These are phyloP conservation scores for Dactylella cylindrospora DNA, from an alignment of 2,329 filamentous ascomycete genomes.

Conservation along the genomic window DNA sequence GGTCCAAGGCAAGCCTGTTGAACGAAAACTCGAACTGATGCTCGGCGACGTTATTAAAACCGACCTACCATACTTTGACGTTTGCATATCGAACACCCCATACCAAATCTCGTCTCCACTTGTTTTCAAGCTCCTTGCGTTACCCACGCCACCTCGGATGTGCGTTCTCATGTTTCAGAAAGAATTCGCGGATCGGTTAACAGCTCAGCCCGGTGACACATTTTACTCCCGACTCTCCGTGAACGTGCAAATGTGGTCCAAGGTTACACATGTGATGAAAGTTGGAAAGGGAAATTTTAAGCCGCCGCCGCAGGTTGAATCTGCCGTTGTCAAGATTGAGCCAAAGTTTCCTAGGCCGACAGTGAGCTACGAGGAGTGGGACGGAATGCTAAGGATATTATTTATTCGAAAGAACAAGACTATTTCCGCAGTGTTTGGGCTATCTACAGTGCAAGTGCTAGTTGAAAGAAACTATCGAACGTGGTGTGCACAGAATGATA, in stretches of 20 bases:
- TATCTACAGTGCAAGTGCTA: constrained; percentile 76
- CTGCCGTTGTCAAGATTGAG: constrained; percentile 83
- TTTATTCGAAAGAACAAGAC: constrained; percentile 92
- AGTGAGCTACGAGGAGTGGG: constrained; percentile 93
- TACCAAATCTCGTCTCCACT: constrained; percentile 85
- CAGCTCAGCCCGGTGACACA: constrained; percentile 82
- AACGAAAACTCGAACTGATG: constrained; percentile 81
- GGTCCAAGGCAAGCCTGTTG: constrained; percentile 82
- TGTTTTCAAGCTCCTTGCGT: constrained; percentile 83
- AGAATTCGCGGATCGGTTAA: constrained; percentile 87
- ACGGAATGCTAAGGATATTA: constrained; percentile 78
- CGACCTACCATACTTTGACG: constrained; percentile 74
- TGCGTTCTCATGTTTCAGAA: constrained; percentile 96
- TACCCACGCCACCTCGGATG: constrained; percentile 75
- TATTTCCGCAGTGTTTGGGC: constrained; percentile 73
- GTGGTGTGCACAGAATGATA: constrained; percentile 82
- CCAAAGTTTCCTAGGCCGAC: constrained; percentile 82
- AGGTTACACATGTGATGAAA: constrained; percentile 61
- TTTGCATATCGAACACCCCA: constrained; percentile 77
- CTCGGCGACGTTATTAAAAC: constrained; percentile 94
- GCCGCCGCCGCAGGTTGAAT: constrained; percentile 89
- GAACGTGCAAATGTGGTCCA: constrained; percentile 90
- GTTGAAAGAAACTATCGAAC: constrained; percentile 85
- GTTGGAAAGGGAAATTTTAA: constrained; percentile 96
- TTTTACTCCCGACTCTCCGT: constrained; percentile 89